Evolutionary conservation across 2,329 filamentous ascomycete genomes (phyloP), one percentile per base, ranked within the genome.

Genomic region (Rutstroemia sp.): DNA sequence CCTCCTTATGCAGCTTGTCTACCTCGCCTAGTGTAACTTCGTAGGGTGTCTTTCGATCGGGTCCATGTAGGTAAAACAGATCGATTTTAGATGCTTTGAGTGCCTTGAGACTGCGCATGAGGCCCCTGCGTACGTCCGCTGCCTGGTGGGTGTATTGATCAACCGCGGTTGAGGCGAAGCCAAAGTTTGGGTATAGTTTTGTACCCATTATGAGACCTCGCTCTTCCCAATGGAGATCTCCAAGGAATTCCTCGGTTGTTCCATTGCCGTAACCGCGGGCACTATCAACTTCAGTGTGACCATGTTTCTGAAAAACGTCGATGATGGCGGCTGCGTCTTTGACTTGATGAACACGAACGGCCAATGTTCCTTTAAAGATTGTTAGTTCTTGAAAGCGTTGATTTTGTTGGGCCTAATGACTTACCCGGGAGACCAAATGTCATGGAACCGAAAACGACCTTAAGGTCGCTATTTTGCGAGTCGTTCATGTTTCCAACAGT

Each of bases 51-150:
- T 54, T 49, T 19, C 53, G 48, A 48, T 68, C 65, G 17, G 65
- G 59, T 8, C 34, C 58, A 48, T 62, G 60, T 5, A 62, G 49
- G 19, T 63, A 64, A 25, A 52, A 60, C 19, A 63, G 54, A 16
- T 61, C 59, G 23, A 63, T 16, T 16, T 56, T 75, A 44, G 82
- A 72, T 0, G 80, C 77, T 30, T 74, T 72, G 44, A 84, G 68
- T 61, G 82, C 79, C 48, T 72, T 73, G 59, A 84, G 63, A 27
- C n/a, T 19, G 8, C 23, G 17, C 17, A 23, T 23, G 7, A 47
- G 21, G n/a, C n/a, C 21, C 7, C 16, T 8, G 25, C 45, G 45
- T 25, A 47, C 7, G 7, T 19, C 19, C 16, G 9, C 45, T 19
- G 45, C 16, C 25, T 21, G 8, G 19, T 47, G 45, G 7, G 7